phyloP scores from a whole-genome alignment of 805 yeast genomes.

The Saturnispora saitoi region DNA sequence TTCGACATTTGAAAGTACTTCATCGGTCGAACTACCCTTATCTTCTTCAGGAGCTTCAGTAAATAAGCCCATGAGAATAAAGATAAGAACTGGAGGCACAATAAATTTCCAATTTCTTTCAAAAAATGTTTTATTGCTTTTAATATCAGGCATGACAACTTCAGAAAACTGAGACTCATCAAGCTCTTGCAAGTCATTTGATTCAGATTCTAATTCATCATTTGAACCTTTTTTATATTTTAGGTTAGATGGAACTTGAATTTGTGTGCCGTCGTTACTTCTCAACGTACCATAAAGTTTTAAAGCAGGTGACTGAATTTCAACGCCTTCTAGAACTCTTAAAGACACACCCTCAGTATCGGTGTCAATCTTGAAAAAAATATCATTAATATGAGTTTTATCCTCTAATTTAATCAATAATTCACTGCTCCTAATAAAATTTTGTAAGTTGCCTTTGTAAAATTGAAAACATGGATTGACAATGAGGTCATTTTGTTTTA shows the following conservation, averaged over 20 bases:
- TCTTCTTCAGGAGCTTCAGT: neutral
- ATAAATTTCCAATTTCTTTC: slow-evolving; percentile 59
- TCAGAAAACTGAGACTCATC: slow-evolving; percentile 11
- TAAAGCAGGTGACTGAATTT: neutral
- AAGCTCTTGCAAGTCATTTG: neutral
- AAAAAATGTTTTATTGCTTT: slow-evolving; percentile 35
- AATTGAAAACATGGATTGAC: slow-evolving; percentile 9
- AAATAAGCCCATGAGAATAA: neutral
- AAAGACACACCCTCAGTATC: neutral
- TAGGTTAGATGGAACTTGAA: neutral
- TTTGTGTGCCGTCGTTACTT: neutral
- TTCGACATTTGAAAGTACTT: neutral
- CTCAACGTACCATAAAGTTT: neutral
- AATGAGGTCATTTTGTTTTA: slow-evolving; percentile 5
- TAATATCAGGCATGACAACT: slow-evolving; percentile 1
- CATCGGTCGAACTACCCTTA: no score
- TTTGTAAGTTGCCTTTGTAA: neutral
- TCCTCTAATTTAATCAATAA: neutral
- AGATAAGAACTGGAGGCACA: slow-evolving; percentile 35
- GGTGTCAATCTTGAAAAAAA: neutral
- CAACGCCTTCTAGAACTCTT: neutral
- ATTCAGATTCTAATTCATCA: neutral
- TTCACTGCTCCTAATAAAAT: neutral
- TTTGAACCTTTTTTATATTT: neutral
- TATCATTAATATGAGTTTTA: neutral